Evolutionary conservation across 805 yeast genomes (phyloP), one percentile per base, ranked within the genome.

Genomic region (Cyberlindnera mrakii): DNA sequence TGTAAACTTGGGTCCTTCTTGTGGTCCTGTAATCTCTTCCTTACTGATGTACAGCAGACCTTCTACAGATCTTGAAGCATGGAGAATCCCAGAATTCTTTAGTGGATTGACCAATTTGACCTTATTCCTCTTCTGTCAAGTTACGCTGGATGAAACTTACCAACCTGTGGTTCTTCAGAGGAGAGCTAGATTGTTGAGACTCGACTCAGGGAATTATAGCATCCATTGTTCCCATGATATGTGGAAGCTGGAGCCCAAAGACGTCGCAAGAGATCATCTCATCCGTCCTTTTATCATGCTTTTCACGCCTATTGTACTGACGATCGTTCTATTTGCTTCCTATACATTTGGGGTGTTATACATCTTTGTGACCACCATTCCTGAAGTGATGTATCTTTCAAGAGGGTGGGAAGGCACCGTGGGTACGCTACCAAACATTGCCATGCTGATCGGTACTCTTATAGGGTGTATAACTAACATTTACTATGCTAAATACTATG

Each of bases 41-140:
- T 58, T 73, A 38, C 53, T 78, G 41, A 68, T 70, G 35, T 70
- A 72, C 15, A 65, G 44, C 38, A 41, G 48, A 38, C 49, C 64
- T 37, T 62, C 65, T 33, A 52, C 54, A 20, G 59, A 48, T 33
- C 44, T 65, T 47, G 77, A 74, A 5, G 52, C 63, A 3, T 80
- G 85, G 85, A 64, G 84, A 50, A 75, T 82, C 74, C 66, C 78
- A 6, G 63, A 68, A 23, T 80, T 77, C 68, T 64, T 76, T 41
- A 59, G 68, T 10, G 82, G 77, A 3, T 64, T 77, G 10, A 53
- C 74, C 30, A 41, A 61, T 4, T 39, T 64, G 15, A 57, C 60
- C 20, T 48, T 69, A 0, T 54, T 65, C 30, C 16, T 63, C 5
- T 44, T 68, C 4, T 61, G 67, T 40, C 74, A 72, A 50, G 57